Evolutionary conservation across 2,329 filamentous ascomycete species (phyloP).

Genomic region (Neofusicoccum kwambonambiense): DNA sequence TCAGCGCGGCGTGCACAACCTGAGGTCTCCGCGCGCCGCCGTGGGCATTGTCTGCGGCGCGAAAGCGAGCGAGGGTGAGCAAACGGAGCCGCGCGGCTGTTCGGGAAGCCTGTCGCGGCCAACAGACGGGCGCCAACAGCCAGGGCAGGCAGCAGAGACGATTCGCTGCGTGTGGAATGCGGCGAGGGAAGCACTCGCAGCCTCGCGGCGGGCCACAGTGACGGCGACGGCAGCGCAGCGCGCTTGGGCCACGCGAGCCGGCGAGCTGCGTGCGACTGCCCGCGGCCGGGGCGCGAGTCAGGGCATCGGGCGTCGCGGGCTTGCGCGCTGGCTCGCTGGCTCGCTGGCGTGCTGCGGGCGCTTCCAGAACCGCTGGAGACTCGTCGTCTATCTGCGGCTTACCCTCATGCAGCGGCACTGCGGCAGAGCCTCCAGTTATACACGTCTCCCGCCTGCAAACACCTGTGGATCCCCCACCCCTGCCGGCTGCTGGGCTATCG

Average conservation of each 20-base stretch:
- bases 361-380: neutral
- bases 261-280: too few relatives aligned
- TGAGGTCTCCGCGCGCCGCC: neutral
- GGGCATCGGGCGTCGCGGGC: neutral
- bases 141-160: neutral
- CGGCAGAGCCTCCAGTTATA: constrained; percentile 1
- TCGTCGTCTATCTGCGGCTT: constrained; percentile 12
- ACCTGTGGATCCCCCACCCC: neutral
- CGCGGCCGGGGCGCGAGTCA: neutral
- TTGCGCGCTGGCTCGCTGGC: too few relatives aligned
- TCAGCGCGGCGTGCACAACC: constrained; percentile 10
- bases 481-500: neutral
- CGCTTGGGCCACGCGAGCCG: too few relatives aligned
- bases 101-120: neutral
- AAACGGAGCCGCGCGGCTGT: neutral
- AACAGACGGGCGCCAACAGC: neutral
- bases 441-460: neutral
- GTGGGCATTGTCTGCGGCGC: neutral
- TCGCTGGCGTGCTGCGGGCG: neutral
- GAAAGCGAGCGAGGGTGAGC: neutral
- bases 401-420: neutral
- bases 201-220: neutral
- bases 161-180: neutral
- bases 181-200: neutral
- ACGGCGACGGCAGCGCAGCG: neutral